Evolutionary conservation across 306 rosid species (phyloP).

Genomic region (Acacia acuminata): DNA sequence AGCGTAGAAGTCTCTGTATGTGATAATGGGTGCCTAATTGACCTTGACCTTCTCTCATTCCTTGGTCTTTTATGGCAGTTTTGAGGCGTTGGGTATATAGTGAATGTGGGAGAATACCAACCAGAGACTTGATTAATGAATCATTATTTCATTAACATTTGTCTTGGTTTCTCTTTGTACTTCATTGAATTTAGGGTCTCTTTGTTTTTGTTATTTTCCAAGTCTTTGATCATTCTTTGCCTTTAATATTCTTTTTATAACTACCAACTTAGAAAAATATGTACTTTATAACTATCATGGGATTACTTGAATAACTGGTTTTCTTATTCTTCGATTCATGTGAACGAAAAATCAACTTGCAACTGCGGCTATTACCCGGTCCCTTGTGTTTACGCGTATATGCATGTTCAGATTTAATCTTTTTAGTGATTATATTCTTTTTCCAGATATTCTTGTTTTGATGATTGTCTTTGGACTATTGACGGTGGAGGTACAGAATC

Average conservation of each 20-base stretch:
- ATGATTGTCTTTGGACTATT: background rate
- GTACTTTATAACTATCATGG: background rate
- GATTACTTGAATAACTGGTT: too few relatives aligned
- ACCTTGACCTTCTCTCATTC: slow-evolving; percentile 24
- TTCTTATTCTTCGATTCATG: background rate
- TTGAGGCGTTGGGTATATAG: slow-evolving; percentile 36
- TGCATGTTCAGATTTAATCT: background rate
- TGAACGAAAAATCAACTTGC: background rate
- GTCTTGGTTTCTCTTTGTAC: slow-evolving; percentile 4
- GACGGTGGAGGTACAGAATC: background rate
- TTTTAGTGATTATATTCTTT: background rate
- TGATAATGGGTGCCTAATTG: slow-evolving; percentile 20
- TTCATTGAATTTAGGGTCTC: slow-evolving; percentile 18
- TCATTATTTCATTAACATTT: slow-evolving; percentile 14
- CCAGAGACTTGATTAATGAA: slow-evolving; percentile 25
- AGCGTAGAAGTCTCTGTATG: slow-evolving; percentile 1
- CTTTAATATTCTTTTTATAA: background rate
- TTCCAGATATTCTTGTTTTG: background rate
- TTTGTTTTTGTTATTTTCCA: slow-evolving; percentile 22
- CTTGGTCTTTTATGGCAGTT: slow-evolving; percentile 30
- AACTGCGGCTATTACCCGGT: background rate
- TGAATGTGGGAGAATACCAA: slow-evolving; percentile 48
- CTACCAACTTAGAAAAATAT: background rate
- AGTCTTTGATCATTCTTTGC: slow-evolving; percentile 25
- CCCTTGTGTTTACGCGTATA: background rate